Percentiles rank a stretch among this genome's conserved stretches.
Conservation (phyloP, 495 filamentous ascomycete genomes). For the Penicillium simplicissimum region DNA sequence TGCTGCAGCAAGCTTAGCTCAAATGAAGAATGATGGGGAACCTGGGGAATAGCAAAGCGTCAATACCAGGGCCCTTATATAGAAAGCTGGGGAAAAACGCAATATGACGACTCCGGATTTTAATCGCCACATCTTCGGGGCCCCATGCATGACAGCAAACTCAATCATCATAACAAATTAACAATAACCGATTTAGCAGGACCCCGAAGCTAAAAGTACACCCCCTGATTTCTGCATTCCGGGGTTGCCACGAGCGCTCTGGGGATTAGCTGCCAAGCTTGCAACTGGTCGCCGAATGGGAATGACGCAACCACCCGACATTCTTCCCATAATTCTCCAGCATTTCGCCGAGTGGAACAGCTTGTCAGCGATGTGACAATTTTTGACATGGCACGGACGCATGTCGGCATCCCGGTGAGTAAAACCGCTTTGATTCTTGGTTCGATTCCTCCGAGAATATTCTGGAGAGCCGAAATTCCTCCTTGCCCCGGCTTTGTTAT, state of each 20-base stretch:
- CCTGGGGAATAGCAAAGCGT: not conserved
- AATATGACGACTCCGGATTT: slow-evolving; percentile 10
- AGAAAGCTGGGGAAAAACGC: not conserved
- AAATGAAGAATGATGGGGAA: not conserved
- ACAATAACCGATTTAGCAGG: not conserved
- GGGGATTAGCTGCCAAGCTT: slow-evolving; percentile 8
- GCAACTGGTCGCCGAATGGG: slow-evolving; percentile 2
- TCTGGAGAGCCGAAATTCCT: slow-evolving; percentile 2
- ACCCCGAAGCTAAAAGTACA: not conserved
- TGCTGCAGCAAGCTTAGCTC: not conserved
- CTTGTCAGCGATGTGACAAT: no score
- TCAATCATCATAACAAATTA: not conserved
- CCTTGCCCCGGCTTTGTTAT: not conserved
- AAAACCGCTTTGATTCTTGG: no score
- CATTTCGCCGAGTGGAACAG: slow-evolving; percentile 7
- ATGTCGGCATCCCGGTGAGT: not conserved
- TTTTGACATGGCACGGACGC: not conserved
- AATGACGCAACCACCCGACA: slow-evolving; percentile 6
- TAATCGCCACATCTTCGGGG: slow-evolving; percentile 23
- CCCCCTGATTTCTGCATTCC: not conserved
- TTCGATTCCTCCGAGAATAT: not conserved
- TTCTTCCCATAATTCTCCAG: slow-evolving; percentile 10
- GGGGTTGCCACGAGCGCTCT: not conserved
- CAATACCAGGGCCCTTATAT: not conserved
- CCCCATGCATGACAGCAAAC: not conserved